Conservation (phyloP, 2,329 filamentous ascomycete genomes). For the Phialocephala sp. region DNA sequence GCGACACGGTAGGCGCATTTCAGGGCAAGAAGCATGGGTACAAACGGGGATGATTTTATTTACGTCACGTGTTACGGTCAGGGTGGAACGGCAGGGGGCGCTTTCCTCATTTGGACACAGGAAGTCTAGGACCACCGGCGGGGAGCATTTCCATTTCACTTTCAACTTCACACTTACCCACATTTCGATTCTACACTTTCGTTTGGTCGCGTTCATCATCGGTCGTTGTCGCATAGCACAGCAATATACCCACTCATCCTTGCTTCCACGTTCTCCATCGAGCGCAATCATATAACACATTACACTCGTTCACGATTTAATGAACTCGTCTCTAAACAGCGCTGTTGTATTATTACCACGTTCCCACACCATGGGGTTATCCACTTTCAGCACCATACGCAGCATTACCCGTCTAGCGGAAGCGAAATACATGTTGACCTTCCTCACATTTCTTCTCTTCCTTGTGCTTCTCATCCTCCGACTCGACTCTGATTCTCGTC, state of each 20-base stretch:
- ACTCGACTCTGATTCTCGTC: background rate
- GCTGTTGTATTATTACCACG: background rate
- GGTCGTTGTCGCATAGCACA: background rate
- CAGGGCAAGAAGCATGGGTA: background rate
- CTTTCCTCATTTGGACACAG: constrained; percentile 1
- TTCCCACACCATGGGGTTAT: background rate
- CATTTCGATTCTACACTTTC: background rate
- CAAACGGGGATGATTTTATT: background rate
- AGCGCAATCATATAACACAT: background rate
- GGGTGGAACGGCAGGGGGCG: background rate
- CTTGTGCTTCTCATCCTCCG: background rate
- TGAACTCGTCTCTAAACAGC: background rate
- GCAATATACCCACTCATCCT: constrained; percentile 3
- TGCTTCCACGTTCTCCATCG: background rate
- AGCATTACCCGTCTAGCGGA: background rate
- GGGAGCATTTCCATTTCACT: background rate
- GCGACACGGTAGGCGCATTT: background rate
- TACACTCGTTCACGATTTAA: background rate
- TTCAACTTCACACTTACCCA: background rate
- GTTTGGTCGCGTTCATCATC: background rate
- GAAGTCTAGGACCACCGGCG: background rate
- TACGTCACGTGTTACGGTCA: background rate
- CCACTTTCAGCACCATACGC: background rate
- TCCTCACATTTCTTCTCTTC: background rate
- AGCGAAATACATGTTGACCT: background rate